Evolutionary conservation across 345 rosid genomes (phyloP), one percentile per base, ranked within the genome.

Genomic region (Pistacia integerrima): DNA sequence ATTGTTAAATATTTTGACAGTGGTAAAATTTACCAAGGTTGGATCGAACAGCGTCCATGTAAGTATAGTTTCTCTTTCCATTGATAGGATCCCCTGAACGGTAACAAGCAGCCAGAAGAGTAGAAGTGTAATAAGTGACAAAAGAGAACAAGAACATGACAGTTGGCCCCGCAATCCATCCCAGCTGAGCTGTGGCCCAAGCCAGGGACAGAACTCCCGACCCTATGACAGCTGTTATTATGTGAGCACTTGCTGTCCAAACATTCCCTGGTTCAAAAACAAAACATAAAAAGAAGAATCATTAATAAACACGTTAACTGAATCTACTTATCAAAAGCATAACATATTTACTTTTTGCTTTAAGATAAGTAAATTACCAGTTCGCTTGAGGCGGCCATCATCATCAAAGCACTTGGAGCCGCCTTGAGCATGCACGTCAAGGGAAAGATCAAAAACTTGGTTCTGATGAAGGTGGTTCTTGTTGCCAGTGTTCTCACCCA

Each of bases 331-430:
- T 18, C 5, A 25, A 56, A 57, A 48, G 10, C 41, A 41, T 7
- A 41, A 41, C 9, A 41, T 41, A 1, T 41, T 41, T 41, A 46
- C 1, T 35, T 41, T 64, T 13, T n/a, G 20, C 48, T n/a, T 18
- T 11, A 8, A 8, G 3, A 20, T 28, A 20, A 14, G 52, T 41
- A n/a, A 33, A 3, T 56, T 79, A 92, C 98, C 97, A 64, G 92
- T 89, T 85, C 98, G 67, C 77, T 89, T 91, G 77, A 59, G 85
- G 25, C 85, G 88, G 7, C 92, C 97, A 8, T 94, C 98, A 28
- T 94, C 97, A 48, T 94, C 97, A 60, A 90, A 87, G 84, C 84
- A 85, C 57, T 88, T 76, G 78, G 93, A 87, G 67, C 80, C 92
- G 8, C 66, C 75, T 55, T 77, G 81, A 6, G 81, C 69, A 30